These are phyloP conservation scores for Antitrichia curtipendula DNA, from an alignment of 225 moss, liverwort and hornwort genomes.

Conservation along the genomic window DNA sequence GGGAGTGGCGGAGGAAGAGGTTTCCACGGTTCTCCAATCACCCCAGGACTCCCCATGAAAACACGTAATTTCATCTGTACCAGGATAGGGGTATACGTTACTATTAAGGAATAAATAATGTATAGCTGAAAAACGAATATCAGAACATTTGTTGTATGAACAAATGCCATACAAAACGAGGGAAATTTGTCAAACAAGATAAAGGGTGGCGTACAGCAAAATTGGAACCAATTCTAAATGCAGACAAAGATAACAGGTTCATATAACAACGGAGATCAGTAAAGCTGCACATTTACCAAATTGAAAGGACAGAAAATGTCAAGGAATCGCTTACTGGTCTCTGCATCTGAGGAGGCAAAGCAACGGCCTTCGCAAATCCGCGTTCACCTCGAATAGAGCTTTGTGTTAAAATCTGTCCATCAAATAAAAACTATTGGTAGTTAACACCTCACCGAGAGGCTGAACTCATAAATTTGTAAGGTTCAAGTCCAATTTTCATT, in stretches of 20 bases:
- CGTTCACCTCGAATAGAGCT: constrained; percentile 11
- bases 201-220: neutral
- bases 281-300: neutral
- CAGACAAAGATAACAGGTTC: neutral
- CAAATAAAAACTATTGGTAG: neutral
- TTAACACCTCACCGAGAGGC: neutral
- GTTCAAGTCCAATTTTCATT: neutral
- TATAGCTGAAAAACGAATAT: neutral
- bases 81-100: neutral
- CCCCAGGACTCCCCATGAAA: constrained; percentile 92
- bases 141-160: neutral
- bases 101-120: neutral
- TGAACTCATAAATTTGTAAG: neutral
- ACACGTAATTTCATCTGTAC: constrained; percentile 76
- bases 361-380: constrained; percentile 42
- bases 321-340: constrained; percentile 25
- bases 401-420: constrained; percentile 4
- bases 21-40: constrained; percentile 95
- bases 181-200: neutral
- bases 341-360: constrained; percentile 50
- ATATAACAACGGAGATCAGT: neutral
- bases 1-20: constrained; percentile 55
- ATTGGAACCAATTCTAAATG: neutral
- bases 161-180: neutral
- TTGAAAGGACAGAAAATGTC: neutral